Evolutionary conservation across 2,329 filamentous ascomycete species (phyloP).

Genomic region (Trichophyton verrucosum): DNA sequence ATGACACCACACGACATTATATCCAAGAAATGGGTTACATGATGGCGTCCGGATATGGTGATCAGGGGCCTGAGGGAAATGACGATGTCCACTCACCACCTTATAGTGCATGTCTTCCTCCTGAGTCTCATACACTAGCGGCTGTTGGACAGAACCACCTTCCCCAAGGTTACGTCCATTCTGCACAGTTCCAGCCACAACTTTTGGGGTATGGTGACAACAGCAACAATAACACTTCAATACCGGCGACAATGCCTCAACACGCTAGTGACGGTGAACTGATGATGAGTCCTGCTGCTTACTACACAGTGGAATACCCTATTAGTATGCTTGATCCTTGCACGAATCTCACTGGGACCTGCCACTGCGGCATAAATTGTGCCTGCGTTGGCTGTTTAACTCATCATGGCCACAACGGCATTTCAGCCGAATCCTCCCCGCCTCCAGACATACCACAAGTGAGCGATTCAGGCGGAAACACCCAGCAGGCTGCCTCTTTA

Average conservation of each 20-base stretch:
- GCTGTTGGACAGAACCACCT: constrained; percentile 1
- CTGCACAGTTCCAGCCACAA: not conserved
- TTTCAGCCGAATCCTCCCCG: constrained; percentile 23
- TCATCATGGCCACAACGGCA: constrained; percentile 39
- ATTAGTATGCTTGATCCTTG: constrained; percentile 30
- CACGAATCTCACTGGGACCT: constrained; percentile 38
- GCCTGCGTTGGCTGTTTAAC: constrained; percentile 42
- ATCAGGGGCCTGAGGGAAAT: constrained; percentile 14
- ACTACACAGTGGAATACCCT: constrained; percentile 32
- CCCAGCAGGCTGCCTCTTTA: not conserved
- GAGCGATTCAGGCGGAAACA: not conserved
- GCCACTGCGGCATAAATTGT: constrained; percentile 42
- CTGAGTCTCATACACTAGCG: not conserved
- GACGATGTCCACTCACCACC: constrained; percentile 16
- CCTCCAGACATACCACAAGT: constrained; percentile 7
- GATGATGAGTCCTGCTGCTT: constrained; percentile 31
- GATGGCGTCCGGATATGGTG: constrained; percentile 25
- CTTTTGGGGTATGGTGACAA: not conserved
- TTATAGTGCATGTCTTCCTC: constrained; percentile 12
- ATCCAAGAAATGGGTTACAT: constrained; percentile 36
- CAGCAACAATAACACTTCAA: not conserved
- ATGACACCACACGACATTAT: constrained; percentile 33
- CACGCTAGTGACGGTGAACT: constrained; percentile 13
- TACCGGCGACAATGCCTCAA: not conserved
- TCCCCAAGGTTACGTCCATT: constrained; percentile 12